Base-by-base conservation (phyloP, 768 basidiomycete genomes). In the Amanita brunnescens region DNA sequence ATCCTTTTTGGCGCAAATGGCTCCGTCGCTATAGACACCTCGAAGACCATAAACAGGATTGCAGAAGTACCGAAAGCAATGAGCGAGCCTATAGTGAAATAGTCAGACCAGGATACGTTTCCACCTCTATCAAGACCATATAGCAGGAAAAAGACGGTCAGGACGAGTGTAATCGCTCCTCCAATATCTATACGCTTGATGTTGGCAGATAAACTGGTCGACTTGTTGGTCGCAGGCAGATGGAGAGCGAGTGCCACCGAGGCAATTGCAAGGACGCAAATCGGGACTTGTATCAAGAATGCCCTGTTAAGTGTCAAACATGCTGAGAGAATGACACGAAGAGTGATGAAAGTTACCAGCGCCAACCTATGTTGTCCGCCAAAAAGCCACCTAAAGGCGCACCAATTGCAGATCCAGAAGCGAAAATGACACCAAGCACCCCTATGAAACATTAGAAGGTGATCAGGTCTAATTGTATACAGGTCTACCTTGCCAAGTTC, bases 301-400 rank as follows among this genome's bases (percentile, higher is more conserved):
- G 77, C 72, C 79, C 77, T 79, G 37, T 9, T 12, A 30, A 20
- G 2, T 23, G 24, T 21, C 40, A 24, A 40, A n/a, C n/a, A n/a
- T n/a, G n/a, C 46, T 2, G 20, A 32, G 30, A 21, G 16, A 24
- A 12, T 10, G 12, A 3, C 5, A 30, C 26, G 14, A 9, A 33
- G 29, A 32, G 8, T 10, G 3, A 21, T 18, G 39, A 23, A 9
- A 56, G 60, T 7, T 47, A 78, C 80, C 83, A 84, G 61, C 83
- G 64, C 84, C 84, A 86, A 4, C 83, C 82, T 37, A 83, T 76
- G 8, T 66, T 77, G 57, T 85, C 83, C 1, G 78, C 72, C 2
- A 87, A 64, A 35, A 78, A 70, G 5, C 83, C 83, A 9, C 83
- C 83, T 0, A 83, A 62, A 2, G 83, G 82, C 2, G 82, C 81